Evolutionary conservation across 108 stramenopile species (phyloP), one percentile per base, ranked within the genome.

Genomic region (Thalassiosira profunda): DNA sequence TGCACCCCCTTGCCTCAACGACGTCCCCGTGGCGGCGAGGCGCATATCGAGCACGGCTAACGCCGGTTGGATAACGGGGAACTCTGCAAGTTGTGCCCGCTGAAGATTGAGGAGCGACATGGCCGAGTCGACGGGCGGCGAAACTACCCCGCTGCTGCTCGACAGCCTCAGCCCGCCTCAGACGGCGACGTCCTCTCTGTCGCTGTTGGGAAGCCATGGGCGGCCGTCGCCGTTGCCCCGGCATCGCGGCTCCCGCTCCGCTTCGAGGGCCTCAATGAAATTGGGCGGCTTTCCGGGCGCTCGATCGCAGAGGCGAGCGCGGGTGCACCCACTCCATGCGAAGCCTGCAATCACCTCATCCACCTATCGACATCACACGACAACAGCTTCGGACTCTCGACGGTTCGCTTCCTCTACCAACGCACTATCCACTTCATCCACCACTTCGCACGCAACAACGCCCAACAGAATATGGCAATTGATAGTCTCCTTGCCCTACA

Each of bases 401-500:
- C 25, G 30, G 25, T 53, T 31, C 12, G 14, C 52, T 0, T 9
- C 25, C 4, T 6, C 24, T 1, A 28, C 29, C 5, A 17, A 25
- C 4, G 33, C 26, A 25, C 29, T 26, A 28, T 29, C 52, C 12
- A 8, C 46, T 23, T 25, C 46, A 25, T 3, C 26, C 46, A 25
- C 29, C 33, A 2, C 52, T n/a, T n/a, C n/a, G n/a, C n/a, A n/a
- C n/a, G n/a, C n/a, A n/a, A n/a, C 52, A 28, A 29, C 23, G 17
- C 15, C 52, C 24, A 28, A 1, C 52, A 21, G 15, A 53, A 53
- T 53, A 31, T 53, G 52, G 52, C 52, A 24, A 53, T 5, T 9
- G 0, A 31, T 9, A 1, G 59, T 41, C 30, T 60, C 64, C 21
- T 52, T 72, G 24, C 73, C 73, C 15, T 65, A 74, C 29, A 54